Conservation (phyloP, 2,329 filamentous ascomycete species). For the Fusarium coicis region DNA sequence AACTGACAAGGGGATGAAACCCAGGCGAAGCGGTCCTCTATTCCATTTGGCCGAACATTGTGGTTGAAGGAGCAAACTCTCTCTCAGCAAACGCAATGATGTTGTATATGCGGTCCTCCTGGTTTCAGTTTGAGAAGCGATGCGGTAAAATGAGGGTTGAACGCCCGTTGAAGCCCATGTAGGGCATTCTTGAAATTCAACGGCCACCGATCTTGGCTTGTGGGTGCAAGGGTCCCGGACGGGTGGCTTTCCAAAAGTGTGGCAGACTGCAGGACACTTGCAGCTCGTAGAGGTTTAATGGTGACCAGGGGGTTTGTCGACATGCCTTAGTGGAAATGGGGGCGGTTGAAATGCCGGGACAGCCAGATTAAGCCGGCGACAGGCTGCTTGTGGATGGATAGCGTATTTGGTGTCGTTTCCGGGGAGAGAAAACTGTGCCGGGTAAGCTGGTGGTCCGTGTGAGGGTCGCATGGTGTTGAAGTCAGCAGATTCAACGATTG, state of each 20-base stretch:
- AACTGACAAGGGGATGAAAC: conserved; percentile 28
- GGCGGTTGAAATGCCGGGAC: conserved; percentile 33
- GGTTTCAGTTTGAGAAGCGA: conserved; percentile 34
- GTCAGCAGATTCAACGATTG: conserved; percentile 40
- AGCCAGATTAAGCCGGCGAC: conserved; percentile 34
- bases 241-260: conserved; percentile 28
- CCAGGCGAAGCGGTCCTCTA: conserved; percentile 25
- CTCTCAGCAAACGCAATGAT: conserved; percentile 8
- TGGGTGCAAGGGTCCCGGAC: conserved; percentile 17
- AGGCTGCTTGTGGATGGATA: conserved; percentile 19
- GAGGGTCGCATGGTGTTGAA: conserved; percentile 40
- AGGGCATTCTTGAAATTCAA: conserved; percentile 27
- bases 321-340: conserved; percentile 12
- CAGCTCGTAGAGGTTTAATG: conserved; percentile 28
- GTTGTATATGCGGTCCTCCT: conserved; percentile 1
- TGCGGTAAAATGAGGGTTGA: conserved; percentile 22
- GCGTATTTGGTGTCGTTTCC: conserved; percentile 1
- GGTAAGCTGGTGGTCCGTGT: conserved; percentile 12
- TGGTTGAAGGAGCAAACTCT: conserved; percentile 25
- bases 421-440: conserved; percentile 16
- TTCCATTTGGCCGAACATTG: conserved; percentile 22
- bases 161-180: conserved; percentile 21
- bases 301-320: conserved; percentile 18
- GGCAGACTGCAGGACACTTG: conserved; percentile 25
- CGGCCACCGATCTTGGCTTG: conserved; percentile 29